Percentiles rank a stretch among this genome's conserved stretches.
These are phyloP conservation scores for Cordia subcordata DNA, from an alignment of 257 asterid genomes.

Conservation along the genomic window DNA sequence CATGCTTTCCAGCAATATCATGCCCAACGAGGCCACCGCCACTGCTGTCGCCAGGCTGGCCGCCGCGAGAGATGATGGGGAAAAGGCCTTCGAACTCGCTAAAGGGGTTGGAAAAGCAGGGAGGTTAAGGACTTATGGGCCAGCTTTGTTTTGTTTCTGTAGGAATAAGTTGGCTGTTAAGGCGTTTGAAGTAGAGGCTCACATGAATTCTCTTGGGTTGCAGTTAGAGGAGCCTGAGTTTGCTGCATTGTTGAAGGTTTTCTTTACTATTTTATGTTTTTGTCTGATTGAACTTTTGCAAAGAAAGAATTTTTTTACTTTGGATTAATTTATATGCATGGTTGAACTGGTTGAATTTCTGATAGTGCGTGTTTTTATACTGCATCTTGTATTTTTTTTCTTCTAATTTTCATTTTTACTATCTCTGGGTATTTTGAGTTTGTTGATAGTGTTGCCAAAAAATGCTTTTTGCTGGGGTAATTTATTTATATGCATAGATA, in stretches of 20 bases:
- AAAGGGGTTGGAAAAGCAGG: constrained; percentile 56
- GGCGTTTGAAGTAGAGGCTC: constrained; percentile 76
- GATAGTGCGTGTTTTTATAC: too few relatives aligned
- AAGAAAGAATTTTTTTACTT: too few relatives aligned
- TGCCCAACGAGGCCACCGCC: constrained; percentile 76
- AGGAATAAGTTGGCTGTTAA: constrained; percentile 56
- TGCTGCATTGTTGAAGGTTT: constrained; percentile 73
- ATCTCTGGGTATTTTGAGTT: too few relatives aligned
- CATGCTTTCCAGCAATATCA: constrained; percentile 29
- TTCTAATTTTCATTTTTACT: too few relatives aligned
- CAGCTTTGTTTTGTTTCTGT: constrained; percentile 67
- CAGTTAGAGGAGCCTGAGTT: constrained; percentile 78
- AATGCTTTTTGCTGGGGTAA: too few relatives aligned
- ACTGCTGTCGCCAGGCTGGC: constrained; percentile 79
- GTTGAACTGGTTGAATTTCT: too few relatives aligned
- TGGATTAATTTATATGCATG: too few relatives aligned
- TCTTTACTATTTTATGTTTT: constrained; percentile 4
- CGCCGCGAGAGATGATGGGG: constrained; percentile 77
- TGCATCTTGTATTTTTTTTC: too few relatives aligned
- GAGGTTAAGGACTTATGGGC: constrained; percentile 71
- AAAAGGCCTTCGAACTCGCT: constrained; percentile 72
- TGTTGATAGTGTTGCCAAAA: too few relatives aligned
- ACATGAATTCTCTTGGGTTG: constrained; percentile 50
- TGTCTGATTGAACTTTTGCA: background rate
- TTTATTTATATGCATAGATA: too few relatives aligned